Evolutionary conservation across 2,329 filamentous ascomycete species (phyloP).

Genomic region (Pseudogymnoascus sp.): DNA sequence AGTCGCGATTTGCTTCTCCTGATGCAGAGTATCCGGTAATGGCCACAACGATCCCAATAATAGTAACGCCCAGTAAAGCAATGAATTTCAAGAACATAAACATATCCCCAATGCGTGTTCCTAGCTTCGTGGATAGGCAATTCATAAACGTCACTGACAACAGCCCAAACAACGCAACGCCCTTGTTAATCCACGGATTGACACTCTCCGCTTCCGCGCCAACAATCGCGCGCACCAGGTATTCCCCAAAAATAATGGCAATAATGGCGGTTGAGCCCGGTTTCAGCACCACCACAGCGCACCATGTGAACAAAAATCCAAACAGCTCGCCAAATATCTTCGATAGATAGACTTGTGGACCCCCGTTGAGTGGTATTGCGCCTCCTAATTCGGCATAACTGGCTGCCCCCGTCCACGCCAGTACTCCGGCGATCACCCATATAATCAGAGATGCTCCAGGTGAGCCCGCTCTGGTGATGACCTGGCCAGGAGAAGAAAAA

Average conservation of each 20-base stretch:
- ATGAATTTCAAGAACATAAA: conserved; percentile 98
- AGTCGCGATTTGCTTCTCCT: conserved; percentile 69
- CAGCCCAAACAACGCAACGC: conserved; percentile 71
- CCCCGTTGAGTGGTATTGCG: conserved; percentile 91
- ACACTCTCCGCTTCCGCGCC: conserved; percentile 78
- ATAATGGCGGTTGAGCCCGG: conserved; percentile 92
- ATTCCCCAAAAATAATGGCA: conserved; percentile 96
- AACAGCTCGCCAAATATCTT: conserved; percentile 94
- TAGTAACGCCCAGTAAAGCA: conserved; percentile 75
- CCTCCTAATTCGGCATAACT: conserved; percentile 95
- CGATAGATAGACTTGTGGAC: conserved; percentile 84
- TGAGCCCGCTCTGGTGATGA: conserved; percentile 85
- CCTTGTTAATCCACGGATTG: conserved; percentile 85
- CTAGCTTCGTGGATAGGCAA: conserved; percentile 81
- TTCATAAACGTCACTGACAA: conserved; percentile 75
- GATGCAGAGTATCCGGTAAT: conserved; percentile 73
- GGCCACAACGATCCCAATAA: conserved; percentile 85
- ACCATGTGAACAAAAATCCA: conserved; percentile 95
- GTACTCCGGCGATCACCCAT: conserved; percentile 81
- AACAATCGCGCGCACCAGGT: conserved; percentile 79
- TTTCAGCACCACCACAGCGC: conserved; percentile 86
- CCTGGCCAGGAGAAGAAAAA: conserved; percentile 88
- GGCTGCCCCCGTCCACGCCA: conserved; percentile 93
- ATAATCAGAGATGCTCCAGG: conserved; percentile 85
- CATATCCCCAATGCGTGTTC: conserved; percentile 78